Base-by-base conservation (phyloP, 352 stramenopile species). In the Elongisporangium anandrum region DNA sequence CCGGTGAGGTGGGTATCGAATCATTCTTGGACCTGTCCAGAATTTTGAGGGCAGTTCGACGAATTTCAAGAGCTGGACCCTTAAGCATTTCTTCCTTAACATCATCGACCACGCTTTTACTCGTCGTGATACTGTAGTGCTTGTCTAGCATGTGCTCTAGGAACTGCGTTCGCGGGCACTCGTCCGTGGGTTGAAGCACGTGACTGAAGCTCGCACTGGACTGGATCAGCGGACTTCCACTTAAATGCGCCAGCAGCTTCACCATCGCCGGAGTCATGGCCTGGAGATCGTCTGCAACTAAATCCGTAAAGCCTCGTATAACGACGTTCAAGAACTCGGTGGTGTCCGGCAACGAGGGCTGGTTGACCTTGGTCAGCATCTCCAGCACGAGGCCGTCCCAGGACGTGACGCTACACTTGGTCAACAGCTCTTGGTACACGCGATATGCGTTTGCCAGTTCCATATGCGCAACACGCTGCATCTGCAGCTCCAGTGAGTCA, bases 241-340 rank as follows among this genome's bases (percentile, higher is more conserved):
- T 85, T 21, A 81, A 54, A 39, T 73, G 65, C 2, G 59, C 73
- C 13, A 88, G 50, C 4, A 91, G 57, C 23, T 66, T 67, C 17
- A 81, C 63, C 77, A 90, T 91, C 4, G 81, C 80, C 1, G 84
- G 81, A 17, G 75, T 89, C 69, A 92, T 72, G 26, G 63, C 73
- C 26, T 93, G 70, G 0, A 92, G 50, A 45, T 93, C 80, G 41
- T 93, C 84, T 21, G 92, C 63, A 21, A 92, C 69, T 8, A 95
- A 61, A 24, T 90, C 79, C 24, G 77, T 90, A 53, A 77, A 87
- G 6, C 71, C 68, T 19, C 55, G 63, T 47, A 87, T 15, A 13
- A 81, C 38, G 6, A 68, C 57, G 15, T 69, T 60, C 17, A 60
- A 66, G 54, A 88, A 90, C 17, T 75, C 69, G 6, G 66, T 23